phyloP scores from a whole-genome alignment of 345 rosid species.

The Cardamine chenopodiifolia region DNA sequence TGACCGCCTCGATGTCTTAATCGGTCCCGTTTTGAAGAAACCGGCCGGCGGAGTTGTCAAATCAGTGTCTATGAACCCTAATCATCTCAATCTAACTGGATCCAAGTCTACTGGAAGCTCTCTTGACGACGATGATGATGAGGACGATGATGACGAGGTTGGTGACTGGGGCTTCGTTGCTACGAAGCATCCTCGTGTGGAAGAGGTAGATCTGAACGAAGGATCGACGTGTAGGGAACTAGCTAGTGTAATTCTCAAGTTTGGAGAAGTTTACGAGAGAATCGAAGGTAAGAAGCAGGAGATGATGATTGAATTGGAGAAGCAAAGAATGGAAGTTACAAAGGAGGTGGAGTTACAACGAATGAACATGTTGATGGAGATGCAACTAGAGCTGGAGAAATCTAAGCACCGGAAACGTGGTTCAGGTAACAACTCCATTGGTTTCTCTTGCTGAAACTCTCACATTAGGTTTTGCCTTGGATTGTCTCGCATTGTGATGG shows the following conservation, averaged over 20 bases:
- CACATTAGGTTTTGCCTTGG: background rate
- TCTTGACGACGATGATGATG: slow-evolving; percentile 46
- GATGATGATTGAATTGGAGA: slow-evolving; percentile 76
- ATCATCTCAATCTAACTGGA: slow-evolving; percentile 9
- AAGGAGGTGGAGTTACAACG: slow-evolving; percentile 68
- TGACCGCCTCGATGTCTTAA: slow-evolving; percentile 47
- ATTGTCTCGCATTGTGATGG: background rate
- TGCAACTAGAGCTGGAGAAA: slow-evolving; percentile 66
- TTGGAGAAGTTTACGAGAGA: slow-evolving; percentile 70
- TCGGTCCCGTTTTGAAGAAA: slow-evolving; percentile 51
- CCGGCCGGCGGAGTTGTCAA: slow-evolving; percentile 15
- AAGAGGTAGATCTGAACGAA: slow-evolving; percentile 42
- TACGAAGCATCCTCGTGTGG: slow-evolving; percentile 49
- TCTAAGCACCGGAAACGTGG: slow-evolving; percentile 45
- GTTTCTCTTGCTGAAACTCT: background rate
- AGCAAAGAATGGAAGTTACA: slow-evolving; percentile 66
- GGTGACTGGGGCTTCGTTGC: slow-evolving; percentile 45
- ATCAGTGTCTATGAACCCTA: slow-evolving; percentile 34
- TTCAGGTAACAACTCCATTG: slow-evolving; percentile 32
- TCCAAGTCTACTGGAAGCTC: slow-evolving; percentile 48
- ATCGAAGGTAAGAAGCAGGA: slow-evolving; percentile 61
- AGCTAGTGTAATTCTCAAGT: slow-evolving; percentile 60
- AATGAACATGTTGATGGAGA: slow-evolving; percentile 68
- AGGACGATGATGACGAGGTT: slow-evolving; percentile 50
- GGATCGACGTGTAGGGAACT: slow-evolving; percentile 53